These are phyloP conservation scores for Cryphonectria japonica DNA, from an alignment of 2,329 filamentous ascomycete species.

Conservation along the genomic window DNA sequence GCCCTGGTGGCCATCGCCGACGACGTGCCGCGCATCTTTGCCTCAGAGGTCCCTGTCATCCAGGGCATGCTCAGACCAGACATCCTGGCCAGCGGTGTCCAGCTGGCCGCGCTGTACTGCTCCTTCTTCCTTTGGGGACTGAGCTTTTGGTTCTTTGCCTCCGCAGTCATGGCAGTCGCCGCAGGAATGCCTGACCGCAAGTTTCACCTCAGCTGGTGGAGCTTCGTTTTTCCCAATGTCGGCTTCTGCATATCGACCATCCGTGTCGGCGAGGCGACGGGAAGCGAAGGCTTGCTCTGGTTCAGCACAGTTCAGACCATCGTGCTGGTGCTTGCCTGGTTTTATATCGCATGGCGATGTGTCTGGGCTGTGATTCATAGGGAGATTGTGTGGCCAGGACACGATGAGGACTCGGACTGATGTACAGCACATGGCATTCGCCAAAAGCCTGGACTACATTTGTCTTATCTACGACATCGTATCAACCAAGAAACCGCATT, in stretches of 20 bases:
- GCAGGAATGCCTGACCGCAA: conserved; percentile 38
- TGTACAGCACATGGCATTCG: neutral
- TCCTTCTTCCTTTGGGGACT: conserved; percentile 69
- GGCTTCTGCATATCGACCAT: conserved; percentile 65
- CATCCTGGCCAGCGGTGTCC: conserved; percentile 31
- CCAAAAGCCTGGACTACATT: neutral
- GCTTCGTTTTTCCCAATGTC: conserved; percentile 69
- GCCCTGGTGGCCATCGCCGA: conserved; percentile 39
- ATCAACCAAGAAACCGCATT: neutral
- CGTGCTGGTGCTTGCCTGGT: conserved; percentile 57
- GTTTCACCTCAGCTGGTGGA: conserved; percentile 60
- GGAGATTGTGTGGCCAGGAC: conserved; percentile 62
- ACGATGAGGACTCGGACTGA: conserved; percentile 55
- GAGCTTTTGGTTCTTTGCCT: conserved; percentile 60
- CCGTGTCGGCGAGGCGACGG: conserved; percentile 55
- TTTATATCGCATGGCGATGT: conserved; percentile 54
- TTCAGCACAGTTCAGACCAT: conserved; percentile 60
- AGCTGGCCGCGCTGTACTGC: conserved; percentile 41
- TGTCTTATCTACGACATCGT: neutral
- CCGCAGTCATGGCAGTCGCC: conserved; percentile 50
- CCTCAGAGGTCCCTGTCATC: conserved; percentile 43
- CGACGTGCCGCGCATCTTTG: conserved; percentile 41
- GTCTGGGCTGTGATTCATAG: conserved; percentile 52
- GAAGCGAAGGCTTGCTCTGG: conserved; percentile 56
- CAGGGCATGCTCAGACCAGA: conserved; percentile 34